Evolutionary conservation across 2,329 filamentous ascomycete genomes (phyloP).

Genomic region (Microsporum canis): DNA sequence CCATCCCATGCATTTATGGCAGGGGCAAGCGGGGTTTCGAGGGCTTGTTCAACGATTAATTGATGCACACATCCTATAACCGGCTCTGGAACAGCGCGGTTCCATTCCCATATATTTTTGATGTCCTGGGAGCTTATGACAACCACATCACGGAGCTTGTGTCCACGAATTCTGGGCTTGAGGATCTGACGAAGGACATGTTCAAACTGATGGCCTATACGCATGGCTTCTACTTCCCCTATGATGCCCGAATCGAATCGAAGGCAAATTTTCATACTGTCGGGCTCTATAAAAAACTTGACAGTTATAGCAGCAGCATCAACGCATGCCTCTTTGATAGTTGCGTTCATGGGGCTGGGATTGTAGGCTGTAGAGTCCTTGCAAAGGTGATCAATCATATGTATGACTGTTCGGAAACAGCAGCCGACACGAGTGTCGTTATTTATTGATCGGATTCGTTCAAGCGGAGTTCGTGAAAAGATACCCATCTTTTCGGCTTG

Average conservation of each 20-base stretch:
- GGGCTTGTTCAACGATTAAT: slow-evolving; percentile 11
- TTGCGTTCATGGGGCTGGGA: neutral
- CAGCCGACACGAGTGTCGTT: slow-evolving; percentile 31
- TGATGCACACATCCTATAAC: slow-evolving; percentile 15
- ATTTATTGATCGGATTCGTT: slow-evolving; percentile 43
- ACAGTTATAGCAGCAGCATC: neutral
- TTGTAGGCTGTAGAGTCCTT: too few species aligned
- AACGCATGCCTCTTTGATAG: neutral
- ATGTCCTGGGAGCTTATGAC: neutral
- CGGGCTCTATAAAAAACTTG: neutral
- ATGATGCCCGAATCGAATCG: neutral
- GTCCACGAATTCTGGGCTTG: neutral
- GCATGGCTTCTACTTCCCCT: neutral
- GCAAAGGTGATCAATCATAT: neutral
- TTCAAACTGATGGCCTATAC: neutral
- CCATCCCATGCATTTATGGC: slow-evolving; percentile 25
- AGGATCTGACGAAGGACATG: slow-evolving; percentile 3
- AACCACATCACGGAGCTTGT: neutral
- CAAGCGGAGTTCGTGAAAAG: slow-evolving; percentile 40
- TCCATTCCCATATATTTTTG: slow-evolving; percentile 18
- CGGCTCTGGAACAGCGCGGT: slow-evolving; percentile 14
- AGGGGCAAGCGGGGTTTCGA: slow-evolving; percentile 5
- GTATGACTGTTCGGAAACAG: slow-evolving; percentile 25
- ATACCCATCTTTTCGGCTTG: slow-evolving; percentile 45
- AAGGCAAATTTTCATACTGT: neutral